Evolutionary conservation across 805 yeast genomes (phyloP).

Genomic region (Yamadazyma scolyti): DNA sequence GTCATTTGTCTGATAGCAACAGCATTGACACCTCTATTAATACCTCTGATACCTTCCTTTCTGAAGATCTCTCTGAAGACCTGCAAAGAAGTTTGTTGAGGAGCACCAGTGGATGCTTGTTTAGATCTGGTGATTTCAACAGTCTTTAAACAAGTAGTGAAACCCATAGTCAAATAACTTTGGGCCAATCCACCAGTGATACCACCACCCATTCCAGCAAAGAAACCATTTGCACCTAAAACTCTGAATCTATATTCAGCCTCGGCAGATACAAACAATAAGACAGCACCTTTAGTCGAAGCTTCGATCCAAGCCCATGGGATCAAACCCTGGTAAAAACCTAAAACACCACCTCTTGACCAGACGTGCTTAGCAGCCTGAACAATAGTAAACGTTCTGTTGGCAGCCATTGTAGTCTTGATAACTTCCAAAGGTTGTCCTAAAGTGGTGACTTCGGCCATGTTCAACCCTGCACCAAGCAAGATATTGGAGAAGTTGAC

Average conservation of each 20-base stretch:
- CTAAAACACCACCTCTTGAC: slow-evolving; percentile 89
- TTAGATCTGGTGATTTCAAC: slow-evolving; percentile 93
- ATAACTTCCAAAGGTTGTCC: slow-evolving; percentile 97
- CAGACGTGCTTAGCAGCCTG: slow-evolving; percentile 75
- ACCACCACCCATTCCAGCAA: slow-evolving; percentile 94
- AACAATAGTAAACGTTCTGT: slow-evolving; percentile 64
- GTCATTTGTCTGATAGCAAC: slow-evolving; percentile 99
- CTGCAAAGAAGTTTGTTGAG: slow-evolving; percentile 68
- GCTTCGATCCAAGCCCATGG: slow-evolving; percentile 99
- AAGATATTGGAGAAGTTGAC: slow-evolving; percentile 84
- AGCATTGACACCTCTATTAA: slow-evolving; percentile 97
- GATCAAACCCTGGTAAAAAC: slow-evolving; percentile 94
- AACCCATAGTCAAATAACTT: slow-evolving; percentile 95
- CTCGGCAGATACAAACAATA: slow-evolving; percentile 88
- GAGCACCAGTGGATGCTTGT: slow-evolving; percentile 62
- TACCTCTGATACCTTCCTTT: slow-evolving; percentile 89
- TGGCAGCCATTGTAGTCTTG: slow-evolving; percentile 98
- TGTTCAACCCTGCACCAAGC: slow-evolving; percentile 88
- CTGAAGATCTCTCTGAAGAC: slow-evolving; percentile 82
- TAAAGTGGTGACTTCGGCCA: slow-evolving; percentile 89
- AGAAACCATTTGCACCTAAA: slow-evolving; percentile 62
- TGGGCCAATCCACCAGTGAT: slow-evolving; percentile 94
- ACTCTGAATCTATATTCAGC: slow-evolving; percentile 73
- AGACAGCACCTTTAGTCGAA: slow-evolving; percentile 96
- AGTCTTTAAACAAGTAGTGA: slow-evolving; percentile 98